Base-by-base conservation (phyloP, 495 filamentous ascomycete genomes). In the Podospora comata region DNA sequence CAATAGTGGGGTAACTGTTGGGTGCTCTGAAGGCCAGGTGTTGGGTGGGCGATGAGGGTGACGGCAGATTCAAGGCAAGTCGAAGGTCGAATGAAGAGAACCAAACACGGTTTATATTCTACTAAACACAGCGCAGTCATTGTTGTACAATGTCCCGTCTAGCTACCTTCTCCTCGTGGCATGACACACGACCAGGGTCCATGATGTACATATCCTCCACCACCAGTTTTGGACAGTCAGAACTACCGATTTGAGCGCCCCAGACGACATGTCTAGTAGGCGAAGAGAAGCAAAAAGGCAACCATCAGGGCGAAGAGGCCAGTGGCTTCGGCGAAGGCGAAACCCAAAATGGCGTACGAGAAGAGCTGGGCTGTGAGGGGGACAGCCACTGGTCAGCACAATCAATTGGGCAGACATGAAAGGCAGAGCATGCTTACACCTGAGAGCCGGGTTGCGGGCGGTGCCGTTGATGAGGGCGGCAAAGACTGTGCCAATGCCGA, bases 251-350 rank as follows among this genome's bases (percentile, higher is more conserved):
- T 18, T 19, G 61, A 48, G 61, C 30, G 34, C 13, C 30, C 18
- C 19, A 48, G 30, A 60, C 44, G 66, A 44, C 48, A 48, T 55
- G 58, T 75, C 66, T 78, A 79, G 73, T 78, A 78, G 68, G 74
- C 72, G 68, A 74, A 80, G 67, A 80, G 73, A 55, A 80, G 73
- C 66, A 80, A 73, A 74, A 80, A 79, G 7, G 78, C 78, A 69
- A 80, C 73, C 78, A 80, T 80, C 68, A 80, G 74, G 53, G 78
- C 77, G 70, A 80, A 80, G 48, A 80, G 72, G 63, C 78, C 77
- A 27, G 78, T 80, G 60, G 78, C 78, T 70, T 79, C 79, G 60
- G 79, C 75, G 60, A 79, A 75, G 57, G 78, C 79, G 64, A 79
- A 79, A 30, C 77, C 78, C 67, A 79, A 67, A 69, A 79, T 71